Evolutionary conservation across 2,329 filamentous ascomycete genomes (phyloP).

Genomic region (Alternaria metachromatica): DNA sequence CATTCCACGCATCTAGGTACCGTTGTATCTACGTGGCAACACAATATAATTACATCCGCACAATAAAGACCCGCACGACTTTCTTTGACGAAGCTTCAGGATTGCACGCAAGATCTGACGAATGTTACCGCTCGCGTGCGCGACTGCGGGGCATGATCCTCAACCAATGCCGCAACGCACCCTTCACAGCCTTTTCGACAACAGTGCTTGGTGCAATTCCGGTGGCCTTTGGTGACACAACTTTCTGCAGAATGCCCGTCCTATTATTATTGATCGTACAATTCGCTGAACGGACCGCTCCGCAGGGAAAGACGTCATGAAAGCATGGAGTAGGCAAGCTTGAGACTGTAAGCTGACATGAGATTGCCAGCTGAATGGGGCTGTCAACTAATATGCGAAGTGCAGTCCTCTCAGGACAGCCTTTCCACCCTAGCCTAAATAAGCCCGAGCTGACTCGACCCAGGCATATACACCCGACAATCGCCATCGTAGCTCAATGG

Average conservation of each 20-base stretch:
- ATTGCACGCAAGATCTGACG: neutral
- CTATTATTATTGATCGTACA: neutral
- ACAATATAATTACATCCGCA: neutral
- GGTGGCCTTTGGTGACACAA: neutral
- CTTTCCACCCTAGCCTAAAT: neutral
- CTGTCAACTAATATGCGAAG: neutral
- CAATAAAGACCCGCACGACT: neutral
- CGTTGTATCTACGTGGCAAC: neutral
- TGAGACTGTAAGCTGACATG: neutral
- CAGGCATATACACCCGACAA: neutral
- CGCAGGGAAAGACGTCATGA: neutral
- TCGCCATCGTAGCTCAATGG: neutral
- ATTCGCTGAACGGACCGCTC: neutral
- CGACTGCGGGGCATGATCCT: neutral
- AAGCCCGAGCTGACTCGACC: neutral
- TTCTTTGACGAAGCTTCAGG: neutral
- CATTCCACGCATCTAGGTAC: neutral
- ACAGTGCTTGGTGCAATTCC: neutral
- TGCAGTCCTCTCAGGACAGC: neutral
- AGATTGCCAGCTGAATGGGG: neutral
- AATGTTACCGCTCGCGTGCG: neutral
- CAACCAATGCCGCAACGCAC: neutral
- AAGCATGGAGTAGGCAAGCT: neutral
- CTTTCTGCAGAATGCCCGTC: neutral
- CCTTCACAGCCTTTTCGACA: neutral